Base-by-base conservation (phyloP, 1,284 basidiomycete genomes). In the Vanrija sp. region DNA sequence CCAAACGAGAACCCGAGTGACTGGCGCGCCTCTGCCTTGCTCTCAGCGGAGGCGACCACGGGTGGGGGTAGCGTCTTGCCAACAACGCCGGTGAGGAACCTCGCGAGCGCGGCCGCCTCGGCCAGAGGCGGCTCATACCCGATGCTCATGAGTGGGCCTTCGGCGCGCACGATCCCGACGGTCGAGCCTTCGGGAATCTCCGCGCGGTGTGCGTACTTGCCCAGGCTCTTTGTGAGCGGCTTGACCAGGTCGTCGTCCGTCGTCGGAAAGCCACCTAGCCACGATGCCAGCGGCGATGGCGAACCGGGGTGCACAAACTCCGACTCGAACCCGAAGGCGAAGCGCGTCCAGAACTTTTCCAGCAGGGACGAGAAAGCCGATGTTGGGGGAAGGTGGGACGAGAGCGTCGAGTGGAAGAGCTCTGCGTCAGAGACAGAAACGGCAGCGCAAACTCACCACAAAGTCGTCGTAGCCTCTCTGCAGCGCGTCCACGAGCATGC, bases 291-390 rank as follows among this genome's bases (percentile, higher is more conserved):
- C 36, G n/a, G 24, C 1, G 62, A 36, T 2, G 60, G 54, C 8
- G 31, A 31, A 9, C 59, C 44, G 0, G 61, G 46, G 9, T 47
- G 37, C 31, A 72, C 24, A 50, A 62, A 57, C 20, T 54, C 47
- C 12, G 61, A 49, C 56, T 73, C 66, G 52, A 65, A 68, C 9
- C 54, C 23, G 39, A 69, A 61, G 3, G 72, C 64, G 54, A 72
- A 74, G 22, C 64, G 63, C 6, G 70, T 72, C 61, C 67, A 74
- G 59, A 56, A 71, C 42, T 56, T 64, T 27, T 74, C 72, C 25
- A 73, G 52, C 3, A 58, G 38, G n/a, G 59, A 45, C 1, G 65
- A 55, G 12, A 54, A 31, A 1, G 61, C 19, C 0, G 57, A 36
- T 1, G 69, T 57, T 0, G 61, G 48, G 1, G 63, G 60, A 0